phyloP scores from a whole-genome alignment of 1,139 yeast species.

The Meyerozyma smithsonii region DNA sequence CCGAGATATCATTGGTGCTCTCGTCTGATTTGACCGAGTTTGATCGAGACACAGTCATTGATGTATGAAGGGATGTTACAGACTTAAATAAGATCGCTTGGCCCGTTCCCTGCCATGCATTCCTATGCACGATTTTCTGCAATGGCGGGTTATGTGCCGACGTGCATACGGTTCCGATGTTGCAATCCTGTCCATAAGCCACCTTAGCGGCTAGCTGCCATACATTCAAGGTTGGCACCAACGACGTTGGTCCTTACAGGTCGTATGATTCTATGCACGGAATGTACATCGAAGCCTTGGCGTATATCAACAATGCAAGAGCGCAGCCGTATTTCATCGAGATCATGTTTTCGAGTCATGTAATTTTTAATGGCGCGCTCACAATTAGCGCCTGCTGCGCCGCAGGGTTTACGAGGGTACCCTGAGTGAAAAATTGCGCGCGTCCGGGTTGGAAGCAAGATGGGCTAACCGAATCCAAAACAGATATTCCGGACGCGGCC shows the following conservation, averaged over 20 bases:
- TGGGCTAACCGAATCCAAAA: no score
- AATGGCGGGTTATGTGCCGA: background rate
- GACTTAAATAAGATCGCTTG: background rate
- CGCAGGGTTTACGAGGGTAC: background rate
- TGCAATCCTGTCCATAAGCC: background rate
- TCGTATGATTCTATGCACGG: background rate
- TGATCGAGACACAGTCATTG: conserved; percentile 3
- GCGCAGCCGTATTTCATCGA: background rate
- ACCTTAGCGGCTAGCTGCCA: background rate
- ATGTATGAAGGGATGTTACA: background rate
- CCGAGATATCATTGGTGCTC: background rate
- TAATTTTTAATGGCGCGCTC: background rate
- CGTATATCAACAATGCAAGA: background rate
- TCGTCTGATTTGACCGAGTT: background rate
- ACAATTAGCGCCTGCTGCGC: background rate
- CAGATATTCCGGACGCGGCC: no score
- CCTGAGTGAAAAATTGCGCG: no score
- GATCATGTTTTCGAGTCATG: background rate
- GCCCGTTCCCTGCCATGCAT: background rate
- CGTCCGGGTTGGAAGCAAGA: no score
- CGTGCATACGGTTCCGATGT: background rate
- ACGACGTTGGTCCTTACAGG: background rate
- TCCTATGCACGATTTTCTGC: conserved; percentile 1
- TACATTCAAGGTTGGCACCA: no score
- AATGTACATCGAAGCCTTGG: no score